These are phyloP conservation scores for Vigna unguiculata DNA, from an alignment of 306 rosid species.

Conservation along the genomic window DNA sequence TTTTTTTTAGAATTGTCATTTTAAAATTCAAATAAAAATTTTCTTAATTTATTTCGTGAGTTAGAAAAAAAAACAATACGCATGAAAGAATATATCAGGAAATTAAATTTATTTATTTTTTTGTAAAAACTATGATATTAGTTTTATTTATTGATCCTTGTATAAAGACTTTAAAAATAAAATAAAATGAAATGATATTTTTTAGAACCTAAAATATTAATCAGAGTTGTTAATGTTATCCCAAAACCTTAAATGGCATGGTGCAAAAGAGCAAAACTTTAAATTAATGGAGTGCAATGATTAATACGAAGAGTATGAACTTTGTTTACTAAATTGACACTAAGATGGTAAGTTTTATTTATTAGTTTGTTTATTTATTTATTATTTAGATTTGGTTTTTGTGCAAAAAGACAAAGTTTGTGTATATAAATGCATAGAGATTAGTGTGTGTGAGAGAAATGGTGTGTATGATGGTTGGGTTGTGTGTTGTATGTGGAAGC, in stretches of 20 bases:
- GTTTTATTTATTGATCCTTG: background rate
- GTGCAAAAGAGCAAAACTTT: background rate
- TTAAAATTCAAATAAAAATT: background rate
- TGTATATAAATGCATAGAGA: background rate
- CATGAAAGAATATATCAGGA: background rate
- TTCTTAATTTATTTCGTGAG: no score
- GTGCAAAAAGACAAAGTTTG: background rate
- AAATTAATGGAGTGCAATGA: background rate
- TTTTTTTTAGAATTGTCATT: no score
- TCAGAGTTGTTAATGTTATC: background rate
- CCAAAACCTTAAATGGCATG: background rate
- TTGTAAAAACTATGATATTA: background rate
- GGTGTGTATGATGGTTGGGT: background rate
- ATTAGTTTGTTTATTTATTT: background rate
- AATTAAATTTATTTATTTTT: background rate
- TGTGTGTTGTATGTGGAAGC: conserved; percentile 8
- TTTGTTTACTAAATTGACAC: background rate
- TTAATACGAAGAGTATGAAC: background rate
- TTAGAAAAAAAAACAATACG: background rate
- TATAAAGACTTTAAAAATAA: background rate
- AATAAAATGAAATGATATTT: background rate
- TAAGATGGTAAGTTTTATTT: background rate
- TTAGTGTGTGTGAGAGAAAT: background rate
- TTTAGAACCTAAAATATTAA: background rate
- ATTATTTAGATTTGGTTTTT: background rate